These are phyloP conservation scores for Penicillium sp. DNA, from an alignment of 2,329 filamentous ascomycete species.

Conservation along the genomic window DNA sequence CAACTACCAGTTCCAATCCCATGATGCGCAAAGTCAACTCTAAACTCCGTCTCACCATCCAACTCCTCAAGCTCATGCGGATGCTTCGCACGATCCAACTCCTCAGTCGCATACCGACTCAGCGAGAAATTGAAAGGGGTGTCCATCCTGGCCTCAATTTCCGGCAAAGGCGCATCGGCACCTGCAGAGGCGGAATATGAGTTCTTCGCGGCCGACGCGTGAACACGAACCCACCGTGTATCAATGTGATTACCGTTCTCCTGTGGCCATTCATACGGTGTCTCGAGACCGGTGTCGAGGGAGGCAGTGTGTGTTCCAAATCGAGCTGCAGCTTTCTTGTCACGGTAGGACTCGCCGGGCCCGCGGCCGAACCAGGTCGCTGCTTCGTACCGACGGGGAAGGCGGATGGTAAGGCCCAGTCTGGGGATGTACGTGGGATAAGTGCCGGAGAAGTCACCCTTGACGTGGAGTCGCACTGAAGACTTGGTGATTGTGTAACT, in stretches of 20 bases:
- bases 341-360: conserved; percentile 67
- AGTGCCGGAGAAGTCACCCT: conserved; percentile 50
- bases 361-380: conserved; percentile 67
- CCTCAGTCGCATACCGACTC: conserved; percentile 56
- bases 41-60: conserved; percentile 27
- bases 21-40: conserved; percentile 38
- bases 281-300: conserved; percentile 52
- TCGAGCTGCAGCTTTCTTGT: conserved; percentile 64
- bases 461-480: conserved; percentile 48
- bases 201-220: conserved; percentile 2
- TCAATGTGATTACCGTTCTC: conserved; percentile 68
- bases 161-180: conserved; percentile 21
- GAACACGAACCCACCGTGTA: conserved; percentile 58
- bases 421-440: conserved; percentile 53
- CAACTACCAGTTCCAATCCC: conserved; percentile 36
- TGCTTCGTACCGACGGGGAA: conserved; percentile 52
- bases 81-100: conserved; percentile 63
- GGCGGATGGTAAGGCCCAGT: conserved; percentile 62
- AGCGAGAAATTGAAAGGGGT: conserved; percentile 59
- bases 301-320: conserved; percentile 56
- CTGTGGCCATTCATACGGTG: conserved; percentile 68
- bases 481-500: conserved; percentile 56
- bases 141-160: conserved; percentile 35
- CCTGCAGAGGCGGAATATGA: conserved; percentile 6
- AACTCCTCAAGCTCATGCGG: conserved; percentile 60